Percentiles rank a stretch among this genome's conserved stretches.
Evolutionary conservation across 257 asterid genomes (phyloP).

Genomic region (Solanum peruvianum): DNA sequence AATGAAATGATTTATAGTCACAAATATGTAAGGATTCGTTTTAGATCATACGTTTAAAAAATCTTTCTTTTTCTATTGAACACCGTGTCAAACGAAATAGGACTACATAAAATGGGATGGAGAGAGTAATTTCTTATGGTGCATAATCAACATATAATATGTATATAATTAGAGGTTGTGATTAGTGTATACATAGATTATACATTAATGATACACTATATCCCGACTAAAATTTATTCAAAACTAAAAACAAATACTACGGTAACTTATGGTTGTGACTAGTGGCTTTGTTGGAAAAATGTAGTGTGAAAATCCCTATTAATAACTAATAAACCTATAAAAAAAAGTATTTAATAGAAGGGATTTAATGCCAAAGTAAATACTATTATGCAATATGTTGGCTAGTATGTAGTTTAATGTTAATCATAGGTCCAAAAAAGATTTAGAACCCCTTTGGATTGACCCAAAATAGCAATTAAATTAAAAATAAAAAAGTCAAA

Average conservation of each 20-base stretch:
- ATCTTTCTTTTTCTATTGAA: background rate
- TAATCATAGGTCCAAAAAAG: background rate
- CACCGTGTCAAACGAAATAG: too few species aligned
- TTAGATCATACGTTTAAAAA: background rate
- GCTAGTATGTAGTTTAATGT: background rate
- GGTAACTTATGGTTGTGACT: background rate
- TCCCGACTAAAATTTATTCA: background rate
- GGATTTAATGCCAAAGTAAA: too few species aligned
- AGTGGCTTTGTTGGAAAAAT: background rate
- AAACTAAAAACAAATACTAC: background rate
- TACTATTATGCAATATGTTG: background rate
- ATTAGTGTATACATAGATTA: background rate
- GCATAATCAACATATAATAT: too few species aligned
- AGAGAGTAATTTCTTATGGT: background rate
- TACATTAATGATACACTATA: background rate
- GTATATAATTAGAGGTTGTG: background rate
- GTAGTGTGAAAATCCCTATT: background rate
- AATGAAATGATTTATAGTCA: too few species aligned
- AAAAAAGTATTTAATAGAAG: too few species aligned
- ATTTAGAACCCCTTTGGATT: too few species aligned
- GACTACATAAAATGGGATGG: background rate
- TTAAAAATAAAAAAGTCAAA: too few species aligned
- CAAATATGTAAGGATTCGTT: background rate
- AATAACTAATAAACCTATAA: background rate
- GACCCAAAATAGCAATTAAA: too few species aligned